A percentile compares a stretch with the other conserved stretches of the same genome.
These are phyloP conservation scores for Luzula sylvatica DNA, from an alignment of 176 grass and related monocot species.

Conservation along the genomic window DNA sequence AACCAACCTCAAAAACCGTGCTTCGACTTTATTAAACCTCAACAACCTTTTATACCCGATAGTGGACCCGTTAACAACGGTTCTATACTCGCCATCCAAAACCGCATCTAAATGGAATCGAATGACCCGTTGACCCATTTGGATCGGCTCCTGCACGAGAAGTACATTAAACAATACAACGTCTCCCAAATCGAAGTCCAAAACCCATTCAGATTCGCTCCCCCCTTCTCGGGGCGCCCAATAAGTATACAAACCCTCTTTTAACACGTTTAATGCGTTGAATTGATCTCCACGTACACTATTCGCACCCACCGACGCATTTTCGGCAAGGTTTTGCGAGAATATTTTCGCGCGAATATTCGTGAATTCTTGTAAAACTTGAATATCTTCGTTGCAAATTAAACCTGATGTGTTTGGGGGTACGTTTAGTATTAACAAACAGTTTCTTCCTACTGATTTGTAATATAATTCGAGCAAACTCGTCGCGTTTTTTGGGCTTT, in stretches of 20 bases:
- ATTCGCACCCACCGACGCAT: slow-evolving; percentile 45
- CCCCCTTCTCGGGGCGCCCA: slow-evolving; percentile 59
- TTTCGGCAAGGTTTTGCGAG: slow-evolving; percentile 54
- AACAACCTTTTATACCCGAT: slow-evolving; percentile 87
- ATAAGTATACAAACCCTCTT: slow-evolving; percentile 51
- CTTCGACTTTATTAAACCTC: slow-evolving; percentile 31
- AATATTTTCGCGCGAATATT: slow-evolving; percentile 51
- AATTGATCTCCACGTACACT: slow-evolving; percentile 59
- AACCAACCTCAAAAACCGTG: slow-evolving; percentile 40
- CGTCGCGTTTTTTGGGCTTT: slow-evolving; percentile 58
- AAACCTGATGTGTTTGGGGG: slow-evolving; percentile 82
- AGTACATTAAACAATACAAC: slow-evolving; percentile 60
- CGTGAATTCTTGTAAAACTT: slow-evolving; percentile 70
- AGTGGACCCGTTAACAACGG: slow-evolving; percentile 43
- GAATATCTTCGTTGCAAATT: slow-evolving; percentile 57
- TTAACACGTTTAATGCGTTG: slow-evolving; percentile 48
- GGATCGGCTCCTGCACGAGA: slow-evolving; percentile 85
- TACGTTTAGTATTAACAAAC: slow-evolving; percentile 84
- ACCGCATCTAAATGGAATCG: slow-evolving; percentile 57
- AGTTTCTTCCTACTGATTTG: slow-evolving; percentile 91
- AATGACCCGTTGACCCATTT: slow-evolving; percentile 82
- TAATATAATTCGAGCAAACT: slow-evolving; percentile 85
- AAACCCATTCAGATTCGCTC: slow-evolving; percentile 32
- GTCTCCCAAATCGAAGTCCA: slow-evolving; percentile 40
- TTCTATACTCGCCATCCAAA: slow-evolving; percentile 40